Percentiles rank a stretch among this genome's conserved stretches.
phyloP scores from a whole-genome alignment of 371 early-diverging fungal genomes.

The Smittium culicis region DNA sequence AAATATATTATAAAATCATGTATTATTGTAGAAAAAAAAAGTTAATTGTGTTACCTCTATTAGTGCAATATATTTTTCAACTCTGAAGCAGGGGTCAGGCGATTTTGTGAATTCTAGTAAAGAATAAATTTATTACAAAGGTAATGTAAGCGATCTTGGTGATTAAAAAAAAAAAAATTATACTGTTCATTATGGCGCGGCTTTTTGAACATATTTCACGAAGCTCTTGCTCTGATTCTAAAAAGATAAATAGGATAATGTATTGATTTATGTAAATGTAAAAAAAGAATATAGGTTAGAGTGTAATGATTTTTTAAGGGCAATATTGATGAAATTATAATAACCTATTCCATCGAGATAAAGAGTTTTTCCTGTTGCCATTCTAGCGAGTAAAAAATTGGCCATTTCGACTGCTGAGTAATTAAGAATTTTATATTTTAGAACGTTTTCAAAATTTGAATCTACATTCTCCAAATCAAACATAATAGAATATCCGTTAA shows the following conservation, averaged over 20 bases:
- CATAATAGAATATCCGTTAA: slow-evolving; percentile 6
- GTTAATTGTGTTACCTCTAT: slow-evolving; percentile 7
- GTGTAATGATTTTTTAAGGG: no score
- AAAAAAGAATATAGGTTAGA: no score
- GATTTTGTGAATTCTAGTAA: slow-evolving; percentile 3
- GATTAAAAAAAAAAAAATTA: neutral
- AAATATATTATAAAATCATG: no score
- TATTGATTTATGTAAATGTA: no score
- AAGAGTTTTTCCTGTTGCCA: neutral
- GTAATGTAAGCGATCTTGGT: neutral
- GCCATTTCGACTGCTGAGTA: slow-evolving; percentile 9
- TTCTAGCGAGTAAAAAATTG: neutral
- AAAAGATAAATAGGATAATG: neutral
- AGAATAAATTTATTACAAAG: neutral
- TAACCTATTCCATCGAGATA: slow-evolving; percentile 4
- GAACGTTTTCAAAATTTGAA: neutral
- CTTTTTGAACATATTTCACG: slow-evolving; percentile 8
- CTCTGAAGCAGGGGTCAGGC: slow-evolving; percentile 6
- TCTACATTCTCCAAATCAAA: neutral
- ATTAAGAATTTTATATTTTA: neutral
- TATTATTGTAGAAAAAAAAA: no score
- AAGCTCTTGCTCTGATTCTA: neutral
- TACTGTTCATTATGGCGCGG: slow-evolving; percentile 2
- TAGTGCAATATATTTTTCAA: slow-evolving; percentile 6
- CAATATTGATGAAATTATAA: neutral